phyloP scores from a whole-genome alignment of 306 rosid species.

The Oemleria cerasiformis region DNA sequence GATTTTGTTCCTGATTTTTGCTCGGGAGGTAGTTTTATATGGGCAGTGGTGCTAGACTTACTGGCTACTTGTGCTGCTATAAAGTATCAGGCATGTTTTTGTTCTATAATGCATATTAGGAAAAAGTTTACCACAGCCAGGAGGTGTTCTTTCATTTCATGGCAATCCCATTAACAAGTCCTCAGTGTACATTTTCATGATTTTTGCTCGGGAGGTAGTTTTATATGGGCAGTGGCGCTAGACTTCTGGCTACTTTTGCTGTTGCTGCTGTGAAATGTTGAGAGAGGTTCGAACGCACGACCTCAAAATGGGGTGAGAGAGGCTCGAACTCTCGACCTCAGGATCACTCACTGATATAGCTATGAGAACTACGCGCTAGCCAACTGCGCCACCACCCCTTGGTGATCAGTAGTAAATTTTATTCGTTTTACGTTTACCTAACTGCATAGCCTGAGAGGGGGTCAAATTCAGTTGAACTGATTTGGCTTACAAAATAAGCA shows the following conservation, averaged over 20 bases:
- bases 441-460: too few relatives aligned
- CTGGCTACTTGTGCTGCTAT: not conserved
- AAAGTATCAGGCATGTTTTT: too few relatives aligned
- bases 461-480: too few relatives aligned
- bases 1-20: constrained; percentile 26
- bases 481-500: too few relatives aligned
- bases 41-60: constrained; percentile 26
- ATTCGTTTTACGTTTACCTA: too few relatives aligned
- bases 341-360: constrained; percentile 41
- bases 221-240: constrained; percentile 28
- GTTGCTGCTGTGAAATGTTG: too few relatives aligned
- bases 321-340: constrained; percentile 77
- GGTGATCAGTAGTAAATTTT: too few relatives aligned
- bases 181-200: constrained; percentile 33
- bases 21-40: constrained; percentile 28
- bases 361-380: constrained; percentile 77
- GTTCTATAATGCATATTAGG: too few relatives aligned
- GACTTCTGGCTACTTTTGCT: not conserved
- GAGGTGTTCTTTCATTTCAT: constrained; percentile 27
- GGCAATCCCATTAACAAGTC: constrained; percentile 29
- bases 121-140: constrained; percentile 21
- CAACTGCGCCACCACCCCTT: constrained; percentile 75
- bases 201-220: constrained; percentile 29
- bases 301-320: constrained; percentile 31
- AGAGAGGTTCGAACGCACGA: too few relatives aligned